Evolutionary conservation across 1,284 basidiomycete genomes (phyloP).

Genomic region (Peniophora sp.): DNA sequence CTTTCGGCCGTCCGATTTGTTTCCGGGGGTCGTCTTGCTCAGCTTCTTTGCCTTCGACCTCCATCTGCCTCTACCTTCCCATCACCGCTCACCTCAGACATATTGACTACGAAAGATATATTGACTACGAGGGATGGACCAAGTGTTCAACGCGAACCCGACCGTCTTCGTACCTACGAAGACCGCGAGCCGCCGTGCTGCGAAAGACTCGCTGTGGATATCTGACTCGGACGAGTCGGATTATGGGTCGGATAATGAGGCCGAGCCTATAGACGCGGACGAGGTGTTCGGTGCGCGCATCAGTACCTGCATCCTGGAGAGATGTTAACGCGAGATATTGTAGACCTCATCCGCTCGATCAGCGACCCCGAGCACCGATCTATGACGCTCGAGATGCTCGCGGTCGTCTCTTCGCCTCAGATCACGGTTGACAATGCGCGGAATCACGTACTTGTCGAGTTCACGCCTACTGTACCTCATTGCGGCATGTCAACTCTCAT

Average conservation of each 20-base stretch:
- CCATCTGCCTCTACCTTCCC: not conserved
- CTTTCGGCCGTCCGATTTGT: not conserved
- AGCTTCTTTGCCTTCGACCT: not conserved
- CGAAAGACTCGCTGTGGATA: constrained; percentile 24
- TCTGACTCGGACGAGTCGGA: constrained; percentile 19
- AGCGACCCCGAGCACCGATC: constrained; percentile 97
- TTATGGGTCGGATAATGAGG: constrained; percentile 18
- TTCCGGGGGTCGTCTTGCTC: not conserved
- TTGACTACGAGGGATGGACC: not conserved
- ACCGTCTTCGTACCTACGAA: constrained; percentile 24
- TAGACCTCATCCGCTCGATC: constrained; percentile 88
- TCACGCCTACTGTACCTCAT: constrained; percentile 97
- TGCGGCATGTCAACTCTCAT: constrained; percentile 98
- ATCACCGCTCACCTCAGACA: too few species aligned
- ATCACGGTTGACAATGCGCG: constrained; percentile 53
- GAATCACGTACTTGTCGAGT: constrained; percentile 79
- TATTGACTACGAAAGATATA: not conserved
- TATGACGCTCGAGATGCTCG: constrained; percentile 90
- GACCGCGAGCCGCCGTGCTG: constrained; percentile 13
- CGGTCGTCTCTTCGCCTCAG: constrained; percentile 89
- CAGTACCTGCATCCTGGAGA: not conserved
- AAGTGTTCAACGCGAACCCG: constrained; percentile 30
- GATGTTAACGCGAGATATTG: too few species aligned
- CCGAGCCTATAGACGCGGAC: constrained; percentile 42
- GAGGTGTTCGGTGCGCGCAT: constrained; percentile 43